Conservation (phyloP, 306 rosid species). For the Calophaca sinica region DNA sequence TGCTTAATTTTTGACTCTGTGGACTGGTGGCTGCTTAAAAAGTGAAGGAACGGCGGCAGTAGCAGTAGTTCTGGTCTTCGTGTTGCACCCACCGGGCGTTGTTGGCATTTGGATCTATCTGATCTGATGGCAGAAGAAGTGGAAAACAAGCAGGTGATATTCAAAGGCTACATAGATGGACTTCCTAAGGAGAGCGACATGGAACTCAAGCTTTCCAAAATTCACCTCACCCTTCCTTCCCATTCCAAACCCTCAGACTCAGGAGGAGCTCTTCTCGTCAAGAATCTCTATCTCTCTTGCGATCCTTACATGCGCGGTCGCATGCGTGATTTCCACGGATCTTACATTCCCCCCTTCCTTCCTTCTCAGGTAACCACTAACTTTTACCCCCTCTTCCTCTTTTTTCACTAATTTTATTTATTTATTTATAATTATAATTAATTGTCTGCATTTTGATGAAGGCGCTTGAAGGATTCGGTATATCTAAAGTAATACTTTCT, state of each 20-base stretch:
- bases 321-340: slow-evolving; percentile 59
- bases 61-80: no score
- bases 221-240: slow-evolving; percentile 15
- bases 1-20: no score
- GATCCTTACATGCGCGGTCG: slow-evolving; percentile 64
- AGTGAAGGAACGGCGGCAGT: no score
- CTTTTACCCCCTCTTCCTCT: background rate
- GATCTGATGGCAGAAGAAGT: background rate
- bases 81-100: no score
- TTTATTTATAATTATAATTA: no score
- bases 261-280: slow-evolving; percentile 44
- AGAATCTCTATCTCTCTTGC: slow-evolving; percentile 59
- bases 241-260: background rate
- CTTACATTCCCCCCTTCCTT: slow-evolving; percentile 55
- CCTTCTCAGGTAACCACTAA: slow-evolving; percentile 44
- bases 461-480: slow-evolving; percentile 59
- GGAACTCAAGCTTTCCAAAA: slow-evolving; percentile 39
- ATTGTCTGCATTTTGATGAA: slow-evolving; percentile 9
- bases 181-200: slow-evolving; percentile 49
- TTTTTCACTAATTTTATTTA: background rate
- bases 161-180: slow-evolving; percentile 51
- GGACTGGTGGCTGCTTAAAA: no score
- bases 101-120: no score
- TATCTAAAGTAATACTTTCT: slow-evolving; percentile 58
- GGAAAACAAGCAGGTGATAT: slow-evolving; percentile 51